Conservation (phyloP, 1,284 basidiomycete genomes). For the Ustilago nuda region DNA sequence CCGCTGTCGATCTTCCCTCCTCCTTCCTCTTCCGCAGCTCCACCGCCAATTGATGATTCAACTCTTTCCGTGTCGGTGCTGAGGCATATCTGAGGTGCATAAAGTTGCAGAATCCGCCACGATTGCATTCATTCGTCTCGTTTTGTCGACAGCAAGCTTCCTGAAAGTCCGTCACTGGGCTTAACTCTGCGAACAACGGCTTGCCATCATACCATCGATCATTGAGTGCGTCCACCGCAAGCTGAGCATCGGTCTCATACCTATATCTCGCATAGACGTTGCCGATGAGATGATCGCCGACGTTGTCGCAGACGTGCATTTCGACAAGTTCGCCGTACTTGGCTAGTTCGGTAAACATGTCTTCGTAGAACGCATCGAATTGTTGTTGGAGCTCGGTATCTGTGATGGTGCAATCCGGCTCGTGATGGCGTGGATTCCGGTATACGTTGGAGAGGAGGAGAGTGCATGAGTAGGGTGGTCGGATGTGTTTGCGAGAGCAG, state of each 20-base stretch:
- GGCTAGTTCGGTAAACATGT: slow-evolving; percentile 79
- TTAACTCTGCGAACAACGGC: slow-evolving; percentile 98
- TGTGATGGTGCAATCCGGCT: slow-evolving; percentile 83
- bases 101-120: slow-evolving; percentile 88
- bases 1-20: slow-evolving; percentile 28
- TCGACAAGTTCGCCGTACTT: slow-evolving; percentile 96
- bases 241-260: slow-evolving; percentile 96
- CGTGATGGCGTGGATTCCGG: slow-evolving; percentile 90
- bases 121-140: slow-evolving; percentile 76
- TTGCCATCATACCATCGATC: slow-evolving; percentile 96
- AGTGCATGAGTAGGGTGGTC: slow-evolving; percentile 95
- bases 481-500: slow-evolving; percentile 96
- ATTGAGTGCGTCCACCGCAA: slow-evolving; percentile 91
- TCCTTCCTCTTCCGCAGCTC: slow-evolving; percentile 52
- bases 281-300: slow-evolving; percentile 97
- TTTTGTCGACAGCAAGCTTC: slow-evolving; percentile 96
- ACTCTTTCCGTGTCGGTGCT: slow-evolving; percentile 46
- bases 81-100: slow-evolving; percentile 80
- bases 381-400: slow-evolving; percentile 87
- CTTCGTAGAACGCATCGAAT: slow-evolving; percentile 97
- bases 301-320: slow-evolving; percentile 97
- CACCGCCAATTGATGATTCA: slow-evolving; percentile 63
- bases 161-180: slow-evolving; percentile 97
- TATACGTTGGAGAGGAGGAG: slow-evolving; percentile 98
- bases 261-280: slow-evolving; percentile 99